A percentile compares a stretch with the other conserved stretches of the same genome.
Evolutionary conservation across 108 stramenopile genomes (phyloP).

Genomic region (Pseudonitzschia multiseries): DNA sequence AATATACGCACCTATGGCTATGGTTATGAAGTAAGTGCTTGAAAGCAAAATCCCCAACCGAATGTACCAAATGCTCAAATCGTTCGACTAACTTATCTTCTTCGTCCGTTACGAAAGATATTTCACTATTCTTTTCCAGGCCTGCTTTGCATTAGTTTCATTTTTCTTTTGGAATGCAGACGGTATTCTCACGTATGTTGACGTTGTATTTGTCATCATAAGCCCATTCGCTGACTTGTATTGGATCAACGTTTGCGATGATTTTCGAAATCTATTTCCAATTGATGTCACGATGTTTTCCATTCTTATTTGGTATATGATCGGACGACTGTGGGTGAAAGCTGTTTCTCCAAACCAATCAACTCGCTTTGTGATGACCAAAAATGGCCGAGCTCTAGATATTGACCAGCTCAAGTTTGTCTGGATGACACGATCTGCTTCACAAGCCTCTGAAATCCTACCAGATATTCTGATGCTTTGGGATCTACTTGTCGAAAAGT

Average conservation of each 20-base stretch:
- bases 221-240: slow-evolving; percentile 33
- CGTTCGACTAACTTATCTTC: background rate
- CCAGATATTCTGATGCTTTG: slow-evolving; percentile 37
- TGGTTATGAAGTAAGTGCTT: slow-evolving; percentile 16
- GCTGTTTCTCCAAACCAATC: slow-evolving; percentile 29
- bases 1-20: slow-evolving; percentile 21
- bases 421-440: slow-evolving; percentile 42
- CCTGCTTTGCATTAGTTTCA: slow-evolving; percentile 21
- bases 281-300: slow-evolving; percentile 11
- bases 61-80: background rate
- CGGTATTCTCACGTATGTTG: slow-evolving; percentile 31
- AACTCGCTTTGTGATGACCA: background rate
- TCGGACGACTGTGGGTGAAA: slow-evolving; percentile 32
- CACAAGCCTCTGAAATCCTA: slow-evolving; percentile 30
- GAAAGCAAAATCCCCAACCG: background rate
- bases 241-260: slow-evolving; percentile 19
- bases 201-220: slow-evolving; percentile 25
- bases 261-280: slow-evolving; percentile 3
- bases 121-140: slow-evolving; percentile 39
- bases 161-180: slow-evolving; percentile 31
- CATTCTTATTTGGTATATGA: slow-evolving; percentile 36
- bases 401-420: slow-evolving; percentile 34
- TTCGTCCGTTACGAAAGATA: background rate
- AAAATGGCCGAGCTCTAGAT: background rate
- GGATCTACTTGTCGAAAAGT: slow-evolving; percentile 30